Percentiles rank a stretch among this genome's conserved stretches.
Evolutionary conservation across 441 rosid genomes (phyloP).

Genomic region (Erodium trifolium): DNA sequence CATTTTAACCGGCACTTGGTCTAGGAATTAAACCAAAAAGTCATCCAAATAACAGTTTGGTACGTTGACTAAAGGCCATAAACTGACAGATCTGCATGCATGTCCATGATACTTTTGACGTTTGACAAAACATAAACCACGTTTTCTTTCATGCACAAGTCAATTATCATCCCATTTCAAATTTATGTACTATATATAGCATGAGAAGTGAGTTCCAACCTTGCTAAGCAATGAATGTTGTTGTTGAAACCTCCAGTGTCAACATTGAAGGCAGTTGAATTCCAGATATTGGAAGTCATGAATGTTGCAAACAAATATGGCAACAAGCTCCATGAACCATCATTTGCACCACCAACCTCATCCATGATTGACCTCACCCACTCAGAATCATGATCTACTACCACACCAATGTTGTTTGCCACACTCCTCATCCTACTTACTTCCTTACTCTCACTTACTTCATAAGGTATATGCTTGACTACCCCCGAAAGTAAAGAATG

Average conservation of each 20-base stretch:
- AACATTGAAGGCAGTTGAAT: conserved; percentile 78
- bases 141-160: neutral
- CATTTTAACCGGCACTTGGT: too few relatives aligned
- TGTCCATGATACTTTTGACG: neutral
- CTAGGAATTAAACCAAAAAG: too few relatives aligned
- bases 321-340: conserved; percentile 88
- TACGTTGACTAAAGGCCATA: neutral
- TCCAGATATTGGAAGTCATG: conserved; percentile 90
- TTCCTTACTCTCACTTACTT: conserved; percentile 79
- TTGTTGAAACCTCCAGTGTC: conserved; percentile 96
- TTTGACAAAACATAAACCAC: neutral
- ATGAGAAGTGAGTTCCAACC: conserved; percentile 30
- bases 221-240: conserved; percentile 91
- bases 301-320: conserved; percentile 86
- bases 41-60: neutral
- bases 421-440: conserved; percentile 72
- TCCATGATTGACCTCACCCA: conserved; percentile 88
- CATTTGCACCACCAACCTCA: conserved; percentile 89
- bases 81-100: neutral
- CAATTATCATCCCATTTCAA: neutral
- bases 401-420: conserved; percentile 53
- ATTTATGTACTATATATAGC: neutral
- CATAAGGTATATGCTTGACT: conserved; percentile 74
- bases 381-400: conserved; percentile 82
- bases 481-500: conserved; percentile 70